These are phyloP conservation scores for Didymellaceae sp. DNA, from an alignment of 2,329 filamentous ascomycete genomes.

Conservation along the genomic window DNA sequence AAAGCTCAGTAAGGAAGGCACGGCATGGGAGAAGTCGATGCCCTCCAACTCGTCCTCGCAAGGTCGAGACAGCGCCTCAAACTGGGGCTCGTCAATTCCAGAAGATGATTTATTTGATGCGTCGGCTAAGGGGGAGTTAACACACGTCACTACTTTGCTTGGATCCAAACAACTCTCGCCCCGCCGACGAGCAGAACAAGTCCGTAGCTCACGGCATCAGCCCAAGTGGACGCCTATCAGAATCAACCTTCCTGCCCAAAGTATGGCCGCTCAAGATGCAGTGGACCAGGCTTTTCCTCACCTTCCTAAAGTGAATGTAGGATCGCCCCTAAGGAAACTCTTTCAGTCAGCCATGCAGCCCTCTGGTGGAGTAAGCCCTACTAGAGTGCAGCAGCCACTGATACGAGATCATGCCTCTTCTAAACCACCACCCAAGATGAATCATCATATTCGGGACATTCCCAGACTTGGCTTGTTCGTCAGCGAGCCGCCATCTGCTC, in stretches of 20 bases:
- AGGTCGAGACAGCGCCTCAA: conserved; percentile 28
- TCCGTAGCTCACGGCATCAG: background rate
- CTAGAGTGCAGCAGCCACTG: background rate
- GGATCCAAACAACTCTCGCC: background rate
- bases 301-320: background rate
- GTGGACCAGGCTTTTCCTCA: conserved; percentile 5
- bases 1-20: conserved; percentile 11
- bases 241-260: no score
- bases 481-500: conserved; percentile 13
- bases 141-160: background rate
- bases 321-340: no score
- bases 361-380: background rate
- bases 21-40: conserved; percentile 9
- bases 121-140: conserved; percentile 22
- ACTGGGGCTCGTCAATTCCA: conserved; percentile 35
- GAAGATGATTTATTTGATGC: conserved; percentile 26
- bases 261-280: no score
- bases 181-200: background rate
- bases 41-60: conserved; percentile 17
- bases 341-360: background rate
- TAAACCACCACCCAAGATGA: conserved; percentile 25
- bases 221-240: background rate
- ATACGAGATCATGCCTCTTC: background rate
- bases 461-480: conserved; percentile 40
- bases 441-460: conserved; percentile 38